Percentiles rank a stretch among this genome's conserved stretches.
Conservation (phyloP, 805 yeast genomes). For the Scheffersomyces lignosus region DNA sequence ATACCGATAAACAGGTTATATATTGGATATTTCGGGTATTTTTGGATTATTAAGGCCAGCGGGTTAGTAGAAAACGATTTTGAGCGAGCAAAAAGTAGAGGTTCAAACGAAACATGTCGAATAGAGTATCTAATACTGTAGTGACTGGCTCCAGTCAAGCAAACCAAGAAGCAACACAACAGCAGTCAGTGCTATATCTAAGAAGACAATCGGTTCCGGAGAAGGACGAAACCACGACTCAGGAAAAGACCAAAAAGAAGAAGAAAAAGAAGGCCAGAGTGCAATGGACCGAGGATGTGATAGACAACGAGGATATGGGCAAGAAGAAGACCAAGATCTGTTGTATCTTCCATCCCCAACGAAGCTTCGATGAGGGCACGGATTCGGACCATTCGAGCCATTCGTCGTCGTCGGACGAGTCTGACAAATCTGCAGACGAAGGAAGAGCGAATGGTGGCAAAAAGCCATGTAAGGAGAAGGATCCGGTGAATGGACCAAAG, state of each 20-base stretch:
- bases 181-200: background rate
- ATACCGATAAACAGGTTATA: too few relatives aligned
- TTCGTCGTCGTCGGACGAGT: slow-evolving; percentile 34
- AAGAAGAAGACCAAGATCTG: slow-evolving; percentile 91
- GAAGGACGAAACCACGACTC: background rate
- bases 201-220: background rate
- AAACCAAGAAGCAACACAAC: background rate
- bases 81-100: too few relatives aligned
- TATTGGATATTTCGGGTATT: too few relatives aligned
- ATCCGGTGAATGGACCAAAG: slow-evolving; percentile 31
- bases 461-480: slow-evolving; percentile 10
- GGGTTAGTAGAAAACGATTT: too few relatives aligned
- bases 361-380: slow-evolving; percentile 51
- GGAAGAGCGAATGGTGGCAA: slow-evolving; percentile 27
- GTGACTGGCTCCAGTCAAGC: background rate
- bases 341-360: slow-evolving; percentile 81
- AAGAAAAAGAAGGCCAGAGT: slow-evolving; percentile 53
- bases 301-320: slow-evolving; percentile 87
- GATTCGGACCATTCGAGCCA: slow-evolving; percentile 21
- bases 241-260: slow-evolving; percentile 3
- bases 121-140: background rate
- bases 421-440: slow-evolving; percentile 5
- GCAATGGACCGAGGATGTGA: slow-evolving; percentile 80
- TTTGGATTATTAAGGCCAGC: too few relatives aligned
- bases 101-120: too few relatives aligned